Conservation (phyloP, 176 grass and related monocot species). For the Thalia dealbata region DNA sequence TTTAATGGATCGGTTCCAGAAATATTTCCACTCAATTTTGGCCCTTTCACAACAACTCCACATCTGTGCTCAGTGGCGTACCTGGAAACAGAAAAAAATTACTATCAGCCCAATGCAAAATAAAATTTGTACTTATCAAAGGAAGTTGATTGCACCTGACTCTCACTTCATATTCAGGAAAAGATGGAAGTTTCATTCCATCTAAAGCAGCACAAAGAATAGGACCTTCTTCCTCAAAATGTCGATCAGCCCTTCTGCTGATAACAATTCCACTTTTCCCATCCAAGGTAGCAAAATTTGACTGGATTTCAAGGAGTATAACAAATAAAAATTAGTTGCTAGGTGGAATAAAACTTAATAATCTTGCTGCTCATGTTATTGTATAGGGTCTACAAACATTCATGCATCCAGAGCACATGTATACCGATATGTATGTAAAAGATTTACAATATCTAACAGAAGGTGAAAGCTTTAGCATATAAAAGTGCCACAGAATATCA, state of each 20-base stretch:
- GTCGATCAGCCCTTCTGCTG: conserved; percentile 69
- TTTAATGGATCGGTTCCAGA: conserved; percentile 95
- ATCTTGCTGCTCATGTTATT: background rate
- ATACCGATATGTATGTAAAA: too few relatives aligned
- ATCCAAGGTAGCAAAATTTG: conserved; percentile 88
- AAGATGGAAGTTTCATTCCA: conserved; percentile 70
- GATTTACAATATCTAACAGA: background rate
- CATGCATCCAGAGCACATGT: too few relatives aligned
- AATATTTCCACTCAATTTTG: conserved; percentile 84
- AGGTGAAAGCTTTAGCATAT: background rate
- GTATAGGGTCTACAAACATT: too few relatives aligned
- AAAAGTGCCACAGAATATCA: background rate
- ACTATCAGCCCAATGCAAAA: conserved; percentile 1
- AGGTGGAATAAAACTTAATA: background rate
- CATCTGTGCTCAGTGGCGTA: conserved; percentile 96
- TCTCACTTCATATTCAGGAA: conserved; percentile 83
- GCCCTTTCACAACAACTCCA: conserved; percentile 95
- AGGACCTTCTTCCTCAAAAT: conserved; percentile 94
- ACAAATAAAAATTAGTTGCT: background rate
- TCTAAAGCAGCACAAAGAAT: conserved; percentile 69
- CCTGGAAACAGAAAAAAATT: conserved; percentile 24
- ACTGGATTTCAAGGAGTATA: conserved; percentile 30
- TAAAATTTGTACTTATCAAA: too few relatives aligned
- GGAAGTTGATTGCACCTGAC: conserved; percentile 45
- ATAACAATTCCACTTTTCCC: conserved; percentile 57